These are phyloP conservation scores for Cyclotella baltica DNA, from an alignment of 108 stramenopile genomes.

Conservation along the genomic window DNA sequence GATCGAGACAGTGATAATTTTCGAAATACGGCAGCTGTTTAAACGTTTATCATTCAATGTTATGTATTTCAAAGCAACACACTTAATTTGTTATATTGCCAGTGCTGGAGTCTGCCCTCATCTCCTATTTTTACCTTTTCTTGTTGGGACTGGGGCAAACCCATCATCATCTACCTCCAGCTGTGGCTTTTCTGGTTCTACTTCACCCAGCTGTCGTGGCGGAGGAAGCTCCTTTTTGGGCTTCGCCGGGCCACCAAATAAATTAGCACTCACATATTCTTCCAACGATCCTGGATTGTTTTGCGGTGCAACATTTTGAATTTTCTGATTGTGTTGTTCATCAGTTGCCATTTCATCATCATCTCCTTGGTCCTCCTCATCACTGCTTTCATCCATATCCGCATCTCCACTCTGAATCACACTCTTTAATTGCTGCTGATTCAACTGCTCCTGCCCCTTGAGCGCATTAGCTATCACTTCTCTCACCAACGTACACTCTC, in stretches of 20 bases:
- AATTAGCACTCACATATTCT: slow-evolving; percentile 47
- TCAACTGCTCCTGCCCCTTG: slow-evolving; percentile 48
- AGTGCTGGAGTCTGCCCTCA: background rate
- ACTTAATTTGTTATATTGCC: background rate
- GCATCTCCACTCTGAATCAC: slow-evolving; percentile 66
- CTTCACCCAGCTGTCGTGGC: slow-evolving; percentile 73
- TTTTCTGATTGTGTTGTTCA: background rate
- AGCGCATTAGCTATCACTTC: slow-evolving; percentile 61
- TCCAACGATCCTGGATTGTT: slow-evolving; percentile 6
- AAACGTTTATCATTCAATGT: too few relatives aligned
- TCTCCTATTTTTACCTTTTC: slow-evolving; percentile 31
- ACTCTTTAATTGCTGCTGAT: slow-evolving; percentile 51
- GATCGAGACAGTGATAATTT: too few relatives aligned
- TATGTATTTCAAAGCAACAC: background rate
- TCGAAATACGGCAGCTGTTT: too few relatives aligned
- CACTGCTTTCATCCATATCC: slow-evolving; percentile 72
- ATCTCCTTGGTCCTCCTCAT: slow-evolving; percentile 16
- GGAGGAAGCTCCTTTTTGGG: slow-evolving; percentile 54
- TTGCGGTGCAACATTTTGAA: background rate
- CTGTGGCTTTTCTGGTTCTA: slow-evolving; percentile 51
- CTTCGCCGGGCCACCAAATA: slow-evolving; percentile 64
- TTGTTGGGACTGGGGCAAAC: slow-evolving; percentile 64
- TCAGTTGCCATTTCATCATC: slow-evolving; percentile 23
- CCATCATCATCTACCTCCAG: slow-evolving; percentile 78
- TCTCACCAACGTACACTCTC: slow-evolving; percentile 65